Evolutionary conservation across 2,329 filamentous ascomycete species (phyloP).

Genomic region (Verticillium klebahnii): DNA sequence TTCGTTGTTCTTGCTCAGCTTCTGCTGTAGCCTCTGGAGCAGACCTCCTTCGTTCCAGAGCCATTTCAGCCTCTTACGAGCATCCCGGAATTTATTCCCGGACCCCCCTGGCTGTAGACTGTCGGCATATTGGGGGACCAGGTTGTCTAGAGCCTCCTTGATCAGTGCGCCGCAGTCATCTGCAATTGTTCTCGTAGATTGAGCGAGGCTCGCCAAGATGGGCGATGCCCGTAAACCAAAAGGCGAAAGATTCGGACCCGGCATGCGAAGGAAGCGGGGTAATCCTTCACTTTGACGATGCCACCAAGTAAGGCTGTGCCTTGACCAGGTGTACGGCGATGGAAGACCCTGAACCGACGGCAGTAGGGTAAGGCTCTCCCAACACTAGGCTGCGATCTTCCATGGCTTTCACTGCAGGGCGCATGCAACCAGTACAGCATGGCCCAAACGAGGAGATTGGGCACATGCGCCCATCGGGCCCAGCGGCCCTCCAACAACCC

Average conservation of each 20-base stretch:
- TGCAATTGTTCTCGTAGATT: background rate
- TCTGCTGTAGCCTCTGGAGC: background rate
- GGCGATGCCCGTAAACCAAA: background rate
- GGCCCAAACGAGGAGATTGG: no score
- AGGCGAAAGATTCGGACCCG: background rate
- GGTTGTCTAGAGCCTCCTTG: background rate
- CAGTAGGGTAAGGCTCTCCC: no score
- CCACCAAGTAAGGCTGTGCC: no score
- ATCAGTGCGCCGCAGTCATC: background rate
- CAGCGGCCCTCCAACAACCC: no score
- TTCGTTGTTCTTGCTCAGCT: background rate
- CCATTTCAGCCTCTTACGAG: background rate
- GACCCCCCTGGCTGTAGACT: background rate
- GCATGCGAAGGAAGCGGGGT: background rate
- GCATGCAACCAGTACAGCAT: no score
- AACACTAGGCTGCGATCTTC: no score
- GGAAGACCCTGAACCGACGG: no score
- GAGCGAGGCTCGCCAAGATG: background rate
- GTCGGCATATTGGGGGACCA: background rate
- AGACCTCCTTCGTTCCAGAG: background rate
- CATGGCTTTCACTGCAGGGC: no score
- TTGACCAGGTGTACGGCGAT: no score
- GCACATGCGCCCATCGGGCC: no score
- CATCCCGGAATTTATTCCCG: background rate
- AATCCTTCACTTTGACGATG: background rate